Evolutionary conservation across 1,139 yeast genomes (phyloP).

Genomic region (Scheffersomyces quercinus): DNA sequence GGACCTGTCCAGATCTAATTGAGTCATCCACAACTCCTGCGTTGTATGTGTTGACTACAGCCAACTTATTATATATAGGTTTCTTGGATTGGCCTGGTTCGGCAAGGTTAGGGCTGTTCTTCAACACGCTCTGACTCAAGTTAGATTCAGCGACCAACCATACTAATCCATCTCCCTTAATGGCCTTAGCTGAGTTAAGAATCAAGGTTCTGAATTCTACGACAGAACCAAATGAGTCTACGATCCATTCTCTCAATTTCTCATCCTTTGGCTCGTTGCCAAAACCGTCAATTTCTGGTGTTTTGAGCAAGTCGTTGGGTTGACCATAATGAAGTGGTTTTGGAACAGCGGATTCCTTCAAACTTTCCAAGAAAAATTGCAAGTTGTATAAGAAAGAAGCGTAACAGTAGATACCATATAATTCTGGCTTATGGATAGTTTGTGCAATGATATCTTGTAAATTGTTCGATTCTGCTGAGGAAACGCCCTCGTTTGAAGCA

Average conservation of each 20-base stretch:
- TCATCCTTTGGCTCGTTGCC: slow-evolving; percentile 41
- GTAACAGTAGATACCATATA: slow-evolving; percentile 50
- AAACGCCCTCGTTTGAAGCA: slow-evolving; percentile 6
- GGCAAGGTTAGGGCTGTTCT: slow-evolving; percentile 17
- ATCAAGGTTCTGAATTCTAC: slow-evolving; percentile 65
- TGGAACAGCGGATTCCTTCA: slow-evolving; percentile 30
- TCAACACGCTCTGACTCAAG: slow-evolving; percentile 28
- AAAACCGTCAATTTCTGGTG: slow-evolving; percentile 35
- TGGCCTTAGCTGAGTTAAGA: slow-evolving; percentile 59
- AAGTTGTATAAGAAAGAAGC: slow-evolving; percentile 63
- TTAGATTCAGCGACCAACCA: slow-evolving; percentile 70
- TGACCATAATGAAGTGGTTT: slow-evolving; percentile 19
- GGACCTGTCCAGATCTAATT: slow-evolving; percentile 52
- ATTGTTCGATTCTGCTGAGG: slow-evolving; percentile 9
- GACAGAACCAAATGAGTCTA: slow-evolving; percentile 64
- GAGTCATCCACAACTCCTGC: slow-evolving; percentile 66
- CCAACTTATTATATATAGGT: slow-evolving; percentile 46
- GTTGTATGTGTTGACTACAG: slow-evolving; percentile 74
- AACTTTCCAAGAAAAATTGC: slow-evolving; percentile 57
- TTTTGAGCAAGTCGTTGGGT: slow-evolving; percentile 38
- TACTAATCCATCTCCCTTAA: slow-evolving; percentile 74
- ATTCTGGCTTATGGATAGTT: slow-evolving; percentile 50
- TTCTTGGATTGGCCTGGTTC: slow-evolving; percentile 24
- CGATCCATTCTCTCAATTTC: slow-evolving; percentile 45
- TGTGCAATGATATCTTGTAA: slow-evolving; percentile 39